These are phyloP conservation scores for Teunomyces pallodes DNA, from an alignment of 805 yeast genomes.

Conservation along the genomic window DNA sequence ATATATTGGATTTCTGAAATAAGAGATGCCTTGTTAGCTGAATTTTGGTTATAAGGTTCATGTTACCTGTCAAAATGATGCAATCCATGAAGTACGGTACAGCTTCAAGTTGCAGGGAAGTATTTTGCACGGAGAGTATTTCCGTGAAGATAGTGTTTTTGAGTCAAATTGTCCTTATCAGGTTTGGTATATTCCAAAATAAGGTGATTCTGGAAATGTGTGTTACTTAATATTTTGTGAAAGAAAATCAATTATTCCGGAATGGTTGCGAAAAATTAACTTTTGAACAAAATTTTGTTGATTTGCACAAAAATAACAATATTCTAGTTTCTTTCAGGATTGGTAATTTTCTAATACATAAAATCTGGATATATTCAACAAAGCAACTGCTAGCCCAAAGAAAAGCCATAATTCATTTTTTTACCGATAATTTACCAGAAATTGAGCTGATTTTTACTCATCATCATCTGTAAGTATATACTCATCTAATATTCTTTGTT, in stretches of 20 bases:
- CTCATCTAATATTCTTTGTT: constrained; percentile 45
- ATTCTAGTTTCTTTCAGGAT: not conserved
- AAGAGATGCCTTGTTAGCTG: constrained; percentile 46
- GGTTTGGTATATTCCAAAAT: constrained; percentile 1
- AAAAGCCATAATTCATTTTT: too few relatives aligned
- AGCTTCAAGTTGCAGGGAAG: constrained; percentile 18
- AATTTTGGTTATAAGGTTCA: constrained; percentile 54
- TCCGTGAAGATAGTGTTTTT: constrained; percentile 4
- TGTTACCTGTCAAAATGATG: constrained; percentile 56
- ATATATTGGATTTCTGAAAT: constrained; percentile 49
- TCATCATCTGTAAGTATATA: constrained; percentile 39
- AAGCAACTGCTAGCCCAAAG: too few relatives aligned
- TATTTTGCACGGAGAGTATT: constrained; percentile 7
- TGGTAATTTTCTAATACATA: not conserved
- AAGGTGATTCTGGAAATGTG: not conserved
- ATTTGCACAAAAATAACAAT: not conserved
- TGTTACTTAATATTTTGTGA: not conserved
- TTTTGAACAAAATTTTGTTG: not conserved
- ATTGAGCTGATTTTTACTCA: not conserved
- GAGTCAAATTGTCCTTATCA: constrained; percentile 5
- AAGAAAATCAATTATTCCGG: not conserved
- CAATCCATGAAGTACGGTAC: constrained; percentile 21
- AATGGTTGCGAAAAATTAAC: not conserved
- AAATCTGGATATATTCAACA: not conserved
- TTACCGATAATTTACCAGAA: not conserved